Percentiles rank a stretch among this genome's conserved stretches.
These are phyloP conservation scores for Raphanus raphanistrum DNA, from an alignment of 345 rosid species.

Conservation along the genomic window DNA sequence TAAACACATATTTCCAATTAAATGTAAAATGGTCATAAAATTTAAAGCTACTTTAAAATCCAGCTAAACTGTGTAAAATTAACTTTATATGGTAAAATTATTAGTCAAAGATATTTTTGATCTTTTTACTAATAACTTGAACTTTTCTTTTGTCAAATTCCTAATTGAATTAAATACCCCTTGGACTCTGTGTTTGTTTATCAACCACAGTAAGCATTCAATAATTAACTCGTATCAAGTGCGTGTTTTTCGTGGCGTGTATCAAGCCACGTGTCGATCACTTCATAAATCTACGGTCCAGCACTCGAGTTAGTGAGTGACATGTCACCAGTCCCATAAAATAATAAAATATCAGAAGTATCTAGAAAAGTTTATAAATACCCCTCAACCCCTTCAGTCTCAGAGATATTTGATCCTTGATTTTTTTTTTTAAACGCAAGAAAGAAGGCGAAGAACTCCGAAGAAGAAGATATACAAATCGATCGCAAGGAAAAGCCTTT, in stretches of 20 bases:
- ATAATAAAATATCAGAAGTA: constrained; percentile 19
- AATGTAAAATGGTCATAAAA: not conserved
- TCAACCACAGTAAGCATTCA: constrained; percentile 9
- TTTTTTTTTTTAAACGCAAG: not conserved
- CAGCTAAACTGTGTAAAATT: not conserved
- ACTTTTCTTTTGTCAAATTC: not conserved
- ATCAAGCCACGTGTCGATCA: constrained; percentile 25
- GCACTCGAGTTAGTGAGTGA: not conserved
- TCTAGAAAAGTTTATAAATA: constrained; percentile 34
- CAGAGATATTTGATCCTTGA: not conserved
- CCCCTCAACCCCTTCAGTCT: not conserved
- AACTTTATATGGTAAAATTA: not conserved
- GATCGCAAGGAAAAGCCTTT: not conserved
- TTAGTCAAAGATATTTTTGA: not conserved
- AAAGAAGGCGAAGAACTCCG: constrained; percentile 6
- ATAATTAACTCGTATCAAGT: constrained; percentile 25
- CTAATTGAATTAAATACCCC: not conserved
- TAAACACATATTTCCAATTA: not conserved
- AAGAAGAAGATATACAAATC: not conserved
- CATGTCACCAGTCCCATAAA: constrained; percentile 18
- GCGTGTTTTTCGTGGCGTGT: constrained; percentile 11
- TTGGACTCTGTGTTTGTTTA: not conserved
- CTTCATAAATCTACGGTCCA: not conserved
- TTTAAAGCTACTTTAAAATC: not conserved
- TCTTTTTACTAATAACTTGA: not conserved